Evolutionary conservation across 768 basidiomycete species (phyloP).

Genomic region (Leucocoprinus birnbaumii): DNA sequence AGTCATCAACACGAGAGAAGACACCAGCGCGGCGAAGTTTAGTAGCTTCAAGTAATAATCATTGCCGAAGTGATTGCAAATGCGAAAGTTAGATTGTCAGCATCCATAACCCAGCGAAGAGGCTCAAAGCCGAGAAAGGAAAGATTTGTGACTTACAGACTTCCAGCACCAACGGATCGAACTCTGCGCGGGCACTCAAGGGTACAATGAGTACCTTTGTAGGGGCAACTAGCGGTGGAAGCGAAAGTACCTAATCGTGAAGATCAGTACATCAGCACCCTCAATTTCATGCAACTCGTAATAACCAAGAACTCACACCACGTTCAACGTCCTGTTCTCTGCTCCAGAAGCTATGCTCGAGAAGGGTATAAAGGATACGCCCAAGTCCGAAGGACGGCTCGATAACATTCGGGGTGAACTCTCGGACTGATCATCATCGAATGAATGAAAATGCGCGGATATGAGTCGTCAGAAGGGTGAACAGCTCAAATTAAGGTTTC

Average conservation of each 20-base stretch:
- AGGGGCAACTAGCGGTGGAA: conserved; percentile 87
- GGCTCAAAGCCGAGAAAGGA: conserved; percentile 6
- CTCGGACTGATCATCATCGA: conserved; percentile 63
- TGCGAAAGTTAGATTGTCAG: conserved; percentile 14
- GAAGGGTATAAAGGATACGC: conserved; percentile 88
- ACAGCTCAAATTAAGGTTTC: not conserved
- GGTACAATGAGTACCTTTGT: conserved; percentile 98
- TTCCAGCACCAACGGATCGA: conserved; percentile 80
- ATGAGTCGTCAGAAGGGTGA: not conserved
- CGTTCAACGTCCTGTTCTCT: conserved; percentile 91
- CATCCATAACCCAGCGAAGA: conserved; percentile 13
- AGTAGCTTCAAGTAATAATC: conserved; percentile 47
- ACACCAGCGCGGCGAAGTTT: conserved; percentile 88
- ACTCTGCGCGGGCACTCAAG: conserved; percentile 80
- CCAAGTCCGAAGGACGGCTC: conserved; percentile 98
- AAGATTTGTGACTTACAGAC: conserved; percentile 67
- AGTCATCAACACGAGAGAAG: conserved; percentile 94
- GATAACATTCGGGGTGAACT: conserved; percentile 96
- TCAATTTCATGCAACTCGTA: not conserved
- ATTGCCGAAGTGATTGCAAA: not conserved
- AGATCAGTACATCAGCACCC: conserved; percentile 9
- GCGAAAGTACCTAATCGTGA: conserved; percentile 71
- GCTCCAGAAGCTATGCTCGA: conserved; percentile 96
- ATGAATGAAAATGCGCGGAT: conserved; percentile 9
- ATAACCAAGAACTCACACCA: conserved; percentile 51